phyloP scores from a whole-genome alignment of 148 eudicot species.

The Polygonum aviculare region DNA sequence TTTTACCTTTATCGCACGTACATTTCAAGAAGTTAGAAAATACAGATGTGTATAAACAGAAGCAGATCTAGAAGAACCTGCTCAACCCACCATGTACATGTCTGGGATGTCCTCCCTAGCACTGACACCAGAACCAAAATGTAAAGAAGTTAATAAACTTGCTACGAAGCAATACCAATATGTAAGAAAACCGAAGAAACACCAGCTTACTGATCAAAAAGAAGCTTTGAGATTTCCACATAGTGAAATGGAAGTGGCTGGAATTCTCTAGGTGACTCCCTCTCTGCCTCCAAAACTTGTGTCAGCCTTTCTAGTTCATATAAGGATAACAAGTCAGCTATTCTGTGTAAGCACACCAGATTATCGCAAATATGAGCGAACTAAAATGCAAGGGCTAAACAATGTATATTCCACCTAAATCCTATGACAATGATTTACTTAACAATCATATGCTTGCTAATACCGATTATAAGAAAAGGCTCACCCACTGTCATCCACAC shows the following conservation, averaged over 20 bases:
- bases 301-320: conserved; percentile 56
- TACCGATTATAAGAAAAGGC: conserved; percentile 11
- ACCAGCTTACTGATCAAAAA: conserved; percentile 81
- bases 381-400: not conserved
- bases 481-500: conserved; percentile 88
- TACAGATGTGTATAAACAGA: not conserved
- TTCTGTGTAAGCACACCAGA: not conserved
- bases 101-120: conserved; percentile 89
- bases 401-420: not conserved
- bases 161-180: not conserved
- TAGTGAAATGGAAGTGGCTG: conserved; percentile 92
- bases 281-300: conserved; percentile 75
- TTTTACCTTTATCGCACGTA: conserved; percentile 46
- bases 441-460: not conserved
- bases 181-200: not conserved
- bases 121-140: conserved; percentile 33
- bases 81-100: conserved; percentile 64
- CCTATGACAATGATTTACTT: not conserved
- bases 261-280: conserved; percentile 78
- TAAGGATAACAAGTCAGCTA: conserved; percentile 9
- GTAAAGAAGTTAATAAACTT: not conserved
- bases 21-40: not conserved
- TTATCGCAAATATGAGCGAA: not conserved
- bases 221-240: conserved; percentile 87
- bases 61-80: not conserved